Percentiles rank a stretch among this genome's conserved stretches.
phyloP scores from a whole-genome alignment of 2,329 filamentous ascomycete genomes.

The Parastagonospora avenae region DNA sequence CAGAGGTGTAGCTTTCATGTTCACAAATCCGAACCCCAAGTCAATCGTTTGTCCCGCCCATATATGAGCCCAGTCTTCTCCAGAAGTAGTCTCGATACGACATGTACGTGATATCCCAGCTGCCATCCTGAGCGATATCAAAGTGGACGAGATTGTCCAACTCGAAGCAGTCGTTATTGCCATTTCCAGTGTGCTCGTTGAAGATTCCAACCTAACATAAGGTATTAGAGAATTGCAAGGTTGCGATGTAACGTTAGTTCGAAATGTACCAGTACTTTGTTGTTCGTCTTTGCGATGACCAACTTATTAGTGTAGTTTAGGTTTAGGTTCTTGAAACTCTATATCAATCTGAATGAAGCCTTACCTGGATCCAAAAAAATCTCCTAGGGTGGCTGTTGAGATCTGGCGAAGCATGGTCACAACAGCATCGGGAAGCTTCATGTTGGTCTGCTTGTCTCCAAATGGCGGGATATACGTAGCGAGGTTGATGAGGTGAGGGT shows the following conservation, averaged over 20 bases:
- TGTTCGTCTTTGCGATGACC: neutral
- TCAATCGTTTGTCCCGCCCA: neutral
- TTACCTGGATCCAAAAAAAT: neutral
- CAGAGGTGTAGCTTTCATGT: neutral
- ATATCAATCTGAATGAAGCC: neutral
- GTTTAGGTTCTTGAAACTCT: neutral
- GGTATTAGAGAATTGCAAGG: neutral
- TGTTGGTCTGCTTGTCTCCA: neutral
- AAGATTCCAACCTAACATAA: neutral
- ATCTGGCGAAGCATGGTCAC: slow-evolving; percentile 9
- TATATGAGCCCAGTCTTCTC: neutral
- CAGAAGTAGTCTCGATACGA: slow-evolving; percentile 3
- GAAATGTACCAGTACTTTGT: neutral
- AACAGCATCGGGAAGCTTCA: slow-evolving; percentile 8
- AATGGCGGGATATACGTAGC: neutral
- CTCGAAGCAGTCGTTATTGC: neutral
- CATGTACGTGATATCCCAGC: slow-evolving; percentile 2
- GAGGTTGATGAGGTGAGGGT: slow-evolving; percentile 11
- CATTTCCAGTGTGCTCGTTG: neutral
- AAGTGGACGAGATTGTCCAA: slow-evolving; percentile 5
- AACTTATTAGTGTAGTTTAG: neutral
- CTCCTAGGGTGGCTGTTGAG: neutral
- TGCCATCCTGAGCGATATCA: neutral
- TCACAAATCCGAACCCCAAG: neutral
- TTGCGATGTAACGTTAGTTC: neutral